Evolutionary conservation across 768 basidiomycete species (phyloP), one percentile per base, ranked within the genome.

Genomic region (Rickenella mellea): DNA sequence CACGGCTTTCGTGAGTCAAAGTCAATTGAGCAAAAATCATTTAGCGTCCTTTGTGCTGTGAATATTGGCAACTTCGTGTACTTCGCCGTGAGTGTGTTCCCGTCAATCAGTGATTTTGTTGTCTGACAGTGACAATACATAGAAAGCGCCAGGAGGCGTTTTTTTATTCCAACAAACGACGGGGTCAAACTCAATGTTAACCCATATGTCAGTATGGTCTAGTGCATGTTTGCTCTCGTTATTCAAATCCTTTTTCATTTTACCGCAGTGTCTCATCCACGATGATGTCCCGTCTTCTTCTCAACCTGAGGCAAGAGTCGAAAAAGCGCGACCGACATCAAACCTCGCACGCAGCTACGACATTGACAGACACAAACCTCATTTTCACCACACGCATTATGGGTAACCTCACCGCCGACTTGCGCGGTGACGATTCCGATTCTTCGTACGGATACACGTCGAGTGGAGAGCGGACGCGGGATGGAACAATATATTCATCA

Each of bases 221-320:
- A n/a, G 19, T 22, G 19, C 15, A 19, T 22, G 15, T 22, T 10
- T 3, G 8, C 11, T 4, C 3, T 22, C 9, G 7, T 22, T 17
- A 6, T 36, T 36, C 29, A 30, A 30, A 36, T 36, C 24, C 10
- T 8, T 11, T 15, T 10, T 30, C 29, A 10, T 30, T 12, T 11
- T 9, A 36, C 22, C 32, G 8, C 30, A 74, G 73, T 47, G 59
- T 74, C 10, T 71, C 74, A 4, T 62, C 74, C 7, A 68, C 65
- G 1, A 63, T 75, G 65, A 67, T 75, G 59, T 74, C 71, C 10
- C 72, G 73, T 8, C 64, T 78, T 1, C 71, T 75, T 64, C 65
- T 76, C 29, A 76, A 78, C 52, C 62, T 76, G 5, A 68, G 75
- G 49, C 55, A 64, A 55, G 63, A 36, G 12, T 36, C 33, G 9